phyloP scores from a whole-genome alignment of 2,329 filamentous ascomycete genomes.

The Trichophyton rubrum region DNA sequence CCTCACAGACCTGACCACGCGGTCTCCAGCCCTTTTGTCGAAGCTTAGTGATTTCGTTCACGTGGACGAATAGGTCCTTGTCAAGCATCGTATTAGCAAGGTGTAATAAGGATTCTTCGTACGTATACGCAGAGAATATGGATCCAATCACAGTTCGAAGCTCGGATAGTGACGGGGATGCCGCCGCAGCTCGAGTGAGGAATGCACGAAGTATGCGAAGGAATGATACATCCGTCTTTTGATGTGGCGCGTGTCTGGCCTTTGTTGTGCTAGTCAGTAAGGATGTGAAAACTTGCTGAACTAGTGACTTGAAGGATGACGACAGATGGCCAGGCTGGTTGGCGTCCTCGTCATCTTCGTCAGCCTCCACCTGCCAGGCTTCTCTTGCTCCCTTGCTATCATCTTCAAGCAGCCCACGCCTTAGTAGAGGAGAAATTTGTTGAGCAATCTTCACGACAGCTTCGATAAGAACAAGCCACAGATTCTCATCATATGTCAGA shows the following conservation, averaged over 20 bases:
- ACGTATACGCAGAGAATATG: slow-evolving; percentile 90
- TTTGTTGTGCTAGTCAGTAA: slow-evolving; percentile 46
- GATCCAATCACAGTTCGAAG: slow-evolving; percentile 72
- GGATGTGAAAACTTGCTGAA: slow-evolving; percentile 84
- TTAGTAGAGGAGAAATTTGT: slow-evolving; percentile 37
- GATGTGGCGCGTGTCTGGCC: slow-evolving; percentile 18
- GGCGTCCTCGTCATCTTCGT: background rate
- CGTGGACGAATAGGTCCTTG: slow-evolving; percentile 74
- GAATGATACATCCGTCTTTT: slow-evolving; percentile 57
- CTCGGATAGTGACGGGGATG: slow-evolving; percentile 76
- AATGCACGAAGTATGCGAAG: slow-evolving; percentile 81
- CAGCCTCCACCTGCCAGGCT: background rate
- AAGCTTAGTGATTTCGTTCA: slow-evolving; percentile 59
- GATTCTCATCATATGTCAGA: slow-evolving; percentile 47
- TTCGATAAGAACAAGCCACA: slow-evolving; percentile 56
- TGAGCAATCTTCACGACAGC: slow-evolving; percentile 49
- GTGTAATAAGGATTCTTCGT: slow-evolving; percentile 77
- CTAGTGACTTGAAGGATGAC: slow-evolving; percentile 58
- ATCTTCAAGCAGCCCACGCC: slow-evolving; percentile 1
- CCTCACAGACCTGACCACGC: slow-evolving; percentile 73
- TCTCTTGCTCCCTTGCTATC: background rate
- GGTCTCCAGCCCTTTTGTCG: slow-evolving; percentile 83
- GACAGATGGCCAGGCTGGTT: slow-evolving; percentile 40
- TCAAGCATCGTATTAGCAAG: slow-evolving; percentile 80
- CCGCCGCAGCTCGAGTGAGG: slow-evolving; percentile 64